phyloP scores from a whole-genome alignment of 441 rosid genomes.

The Erodium chrysanthum region DNA sequence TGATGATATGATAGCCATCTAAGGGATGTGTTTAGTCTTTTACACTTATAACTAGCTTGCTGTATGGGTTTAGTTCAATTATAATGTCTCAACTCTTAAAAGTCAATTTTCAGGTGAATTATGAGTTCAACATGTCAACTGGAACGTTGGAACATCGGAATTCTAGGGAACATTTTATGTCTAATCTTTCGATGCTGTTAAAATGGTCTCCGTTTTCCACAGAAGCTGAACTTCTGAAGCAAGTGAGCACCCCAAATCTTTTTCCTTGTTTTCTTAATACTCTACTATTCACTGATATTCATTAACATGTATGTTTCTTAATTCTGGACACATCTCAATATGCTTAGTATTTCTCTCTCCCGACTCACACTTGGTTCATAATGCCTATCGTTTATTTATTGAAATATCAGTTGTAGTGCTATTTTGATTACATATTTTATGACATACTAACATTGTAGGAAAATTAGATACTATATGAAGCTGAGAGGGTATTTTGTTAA shows the following conservation, averaged over 20 bases:
- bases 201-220: conserved; percentile 87
- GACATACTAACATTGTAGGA: background rate
- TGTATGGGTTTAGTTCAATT: background rate
- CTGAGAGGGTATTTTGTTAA: background rate
- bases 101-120: conserved; percentile 59
- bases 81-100: background rate
- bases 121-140: conserved; percentile 38
- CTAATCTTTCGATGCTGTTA: conserved; percentile 59
- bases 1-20: background rate
- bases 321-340: background rate
- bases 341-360: background rate
- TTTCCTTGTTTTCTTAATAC: background rate
- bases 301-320: background rate
- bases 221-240: conserved; percentile 78
- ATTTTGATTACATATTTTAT: background rate
- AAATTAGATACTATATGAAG: no score
- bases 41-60: background rate
- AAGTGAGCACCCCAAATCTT: conserved; percentile 34
- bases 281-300: background rate
- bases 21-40: background rate
- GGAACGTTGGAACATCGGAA: conserved; percentile 29
- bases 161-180: conserved; percentile 40
- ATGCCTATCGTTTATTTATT: background rate
- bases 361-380: background rate
- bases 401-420: conserved; percentile 1